phyloP scores from a whole-genome alignment of 108 stramenopile species.

The Nitzschia palea region DNA sequence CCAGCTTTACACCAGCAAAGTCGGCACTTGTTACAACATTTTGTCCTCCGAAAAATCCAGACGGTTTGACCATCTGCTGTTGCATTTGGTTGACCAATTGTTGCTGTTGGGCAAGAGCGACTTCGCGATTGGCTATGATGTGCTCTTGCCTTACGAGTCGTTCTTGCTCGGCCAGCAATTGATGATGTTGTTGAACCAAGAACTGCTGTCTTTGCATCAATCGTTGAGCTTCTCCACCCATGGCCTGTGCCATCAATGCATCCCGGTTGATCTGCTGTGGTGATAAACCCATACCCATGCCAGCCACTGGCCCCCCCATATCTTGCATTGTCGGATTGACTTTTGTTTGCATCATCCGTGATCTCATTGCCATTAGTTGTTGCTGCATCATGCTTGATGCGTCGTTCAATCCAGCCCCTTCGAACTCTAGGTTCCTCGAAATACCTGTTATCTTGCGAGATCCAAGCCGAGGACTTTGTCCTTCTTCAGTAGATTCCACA shows the following conservation, averaged over 20 bases:
- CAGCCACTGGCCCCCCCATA: too few species aligned
- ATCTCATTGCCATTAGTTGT: background rate
- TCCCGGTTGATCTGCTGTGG: too few species aligned
- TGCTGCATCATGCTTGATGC: constrained; percentile 14
- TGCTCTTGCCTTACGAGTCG: background rate
- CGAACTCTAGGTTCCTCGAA: too few species aligned
- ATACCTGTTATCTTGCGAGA: too few species aligned
- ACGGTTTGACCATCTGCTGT: background rate
- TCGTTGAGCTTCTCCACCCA: background rate
- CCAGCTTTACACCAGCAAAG: background rate
- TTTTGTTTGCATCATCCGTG: background rate
- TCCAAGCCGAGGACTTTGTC: too few species aligned
- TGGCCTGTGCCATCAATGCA: too few species aligned
- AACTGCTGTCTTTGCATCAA: constrained; percentile 7
- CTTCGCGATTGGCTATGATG: background rate
- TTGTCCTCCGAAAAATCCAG: background rate
- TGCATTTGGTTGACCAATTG: background rate
- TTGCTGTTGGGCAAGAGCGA: background rate
- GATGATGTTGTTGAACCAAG: constrained; percentile 9
- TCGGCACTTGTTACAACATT: background rate
- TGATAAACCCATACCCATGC: too few species aligned
- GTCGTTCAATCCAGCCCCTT: too few species aligned
- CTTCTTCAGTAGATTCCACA: too few species aligned
- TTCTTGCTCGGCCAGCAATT: constrained; percentile 2
- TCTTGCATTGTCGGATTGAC: background rate